Percentiles rank a stretch among this genome's conserved stretches.
Conservation (phyloP, 2,329 filamentous ascomycete species). For the Colletotrichum gigasporum region DNA sequence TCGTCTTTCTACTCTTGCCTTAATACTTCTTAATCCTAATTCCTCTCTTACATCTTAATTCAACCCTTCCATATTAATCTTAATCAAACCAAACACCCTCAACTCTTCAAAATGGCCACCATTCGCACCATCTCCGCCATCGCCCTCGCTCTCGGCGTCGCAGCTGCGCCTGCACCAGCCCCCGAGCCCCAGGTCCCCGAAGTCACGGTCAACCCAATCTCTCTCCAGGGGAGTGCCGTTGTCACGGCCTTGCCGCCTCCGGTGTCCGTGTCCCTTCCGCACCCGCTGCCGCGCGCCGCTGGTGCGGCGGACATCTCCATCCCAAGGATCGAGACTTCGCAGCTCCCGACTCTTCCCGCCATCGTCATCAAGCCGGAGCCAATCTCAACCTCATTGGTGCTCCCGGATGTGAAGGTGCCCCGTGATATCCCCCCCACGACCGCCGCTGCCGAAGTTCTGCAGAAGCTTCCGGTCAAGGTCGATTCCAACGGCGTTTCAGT, state of each 20-base stretch:
- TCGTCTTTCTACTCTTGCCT: background rate
- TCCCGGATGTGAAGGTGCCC: background rate
- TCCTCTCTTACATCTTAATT: background rate
- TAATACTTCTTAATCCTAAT: constrained; percentile 5
- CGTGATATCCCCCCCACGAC: no score
- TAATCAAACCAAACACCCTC: background rate
- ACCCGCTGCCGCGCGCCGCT: no score
- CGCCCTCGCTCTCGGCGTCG: background rate
- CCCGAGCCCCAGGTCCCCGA: background rate
- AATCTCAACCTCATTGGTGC: no score
- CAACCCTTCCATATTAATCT: background rate
- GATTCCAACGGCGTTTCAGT: background rate
- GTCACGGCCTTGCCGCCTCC: background rate
- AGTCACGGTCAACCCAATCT: background rate
- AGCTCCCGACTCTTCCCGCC: background rate
- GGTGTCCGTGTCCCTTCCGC: background rate
- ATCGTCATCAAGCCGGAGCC: background rate
- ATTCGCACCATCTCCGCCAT: constrained; percentile 3
- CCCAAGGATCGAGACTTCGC: background rate
- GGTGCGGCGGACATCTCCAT: background rate
- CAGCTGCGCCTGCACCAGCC: constrained; percentile 4
- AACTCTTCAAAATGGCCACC: constrained; percentile 9
- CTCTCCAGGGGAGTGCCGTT: background rate
- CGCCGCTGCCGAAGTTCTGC: background rate
- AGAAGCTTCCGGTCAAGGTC: background rate